Percentiles rank a stretch among this genome's conserved stretches.
Evolutionary conservation across 1,284 basidiomycete species (phyloP).

Genomic region (Irpex sp.): DNA sequence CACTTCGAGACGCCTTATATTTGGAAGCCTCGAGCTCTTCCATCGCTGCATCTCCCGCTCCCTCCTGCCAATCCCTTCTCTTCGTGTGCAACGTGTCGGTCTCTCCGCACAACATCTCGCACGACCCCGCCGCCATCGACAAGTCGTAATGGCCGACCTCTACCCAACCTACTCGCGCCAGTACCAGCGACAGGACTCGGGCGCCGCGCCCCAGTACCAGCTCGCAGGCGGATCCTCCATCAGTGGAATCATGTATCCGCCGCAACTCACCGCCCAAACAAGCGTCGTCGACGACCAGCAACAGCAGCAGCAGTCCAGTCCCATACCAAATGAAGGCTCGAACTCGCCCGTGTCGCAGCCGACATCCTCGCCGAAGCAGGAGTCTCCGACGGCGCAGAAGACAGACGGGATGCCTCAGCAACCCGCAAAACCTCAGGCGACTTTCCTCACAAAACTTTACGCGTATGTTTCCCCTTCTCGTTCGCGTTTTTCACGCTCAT

Average conservation of each 20-base stretch:
- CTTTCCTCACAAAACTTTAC: slow-evolving; percentile 90
- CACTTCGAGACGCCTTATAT: slow-evolving; percentile 11
- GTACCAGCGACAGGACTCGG: slow-evolving; percentile 26
- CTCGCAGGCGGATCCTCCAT: slow-evolving; percentile 23
- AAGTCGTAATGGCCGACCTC: slow-evolving; percentile 57
- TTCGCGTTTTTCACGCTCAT: background rate
- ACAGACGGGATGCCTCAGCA: slow-evolving; percentile 40
- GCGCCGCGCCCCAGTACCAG: slow-evolving; percentile 24
- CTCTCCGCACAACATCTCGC: slow-evolving; percentile 24
- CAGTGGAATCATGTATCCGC: slow-evolving; percentile 39
- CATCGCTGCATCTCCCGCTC: slow-evolving; percentile 13
- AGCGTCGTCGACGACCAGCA: slow-evolving; percentile 45
- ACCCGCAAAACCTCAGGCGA: slow-evolving; percentile 76
- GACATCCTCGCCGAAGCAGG: slow-evolving; percentile 31
- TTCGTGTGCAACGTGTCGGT: slow-evolving; percentile 19
- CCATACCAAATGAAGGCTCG: slow-evolving; percentile 21
- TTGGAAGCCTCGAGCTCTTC: slow-evolving; percentile 6
- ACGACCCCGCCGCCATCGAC: slow-evolving; percentile 26
- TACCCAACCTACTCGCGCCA: slow-evolving; percentile 56
- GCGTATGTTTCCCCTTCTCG: slow-evolving; percentile 51
- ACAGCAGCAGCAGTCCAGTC: slow-evolving; percentile 25
- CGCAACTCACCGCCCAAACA: slow-evolving; percentile 45
- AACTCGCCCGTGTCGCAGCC: slow-evolving; percentile 27
- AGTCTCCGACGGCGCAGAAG: slow-evolving; percentile 40
- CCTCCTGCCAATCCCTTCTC: slow-evolving; percentile 31